Conservation (phyloP, 1,284 basidiomycete species). For the Fomitopsis betulina region DNA sequence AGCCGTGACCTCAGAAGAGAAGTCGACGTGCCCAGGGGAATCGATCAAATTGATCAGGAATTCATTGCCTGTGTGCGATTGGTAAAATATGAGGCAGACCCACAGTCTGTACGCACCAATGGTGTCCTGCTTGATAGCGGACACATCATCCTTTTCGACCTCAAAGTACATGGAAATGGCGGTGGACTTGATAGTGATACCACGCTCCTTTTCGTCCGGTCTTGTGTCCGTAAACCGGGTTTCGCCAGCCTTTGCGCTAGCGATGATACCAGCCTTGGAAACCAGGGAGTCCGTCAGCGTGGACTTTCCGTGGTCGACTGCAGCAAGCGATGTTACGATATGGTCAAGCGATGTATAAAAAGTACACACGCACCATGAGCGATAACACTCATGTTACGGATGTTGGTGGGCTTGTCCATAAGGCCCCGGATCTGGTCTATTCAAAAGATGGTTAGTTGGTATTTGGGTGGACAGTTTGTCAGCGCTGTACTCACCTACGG, state of each 20-base stretch:
- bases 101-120: slow-evolving; percentile 49
- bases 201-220: slow-evolving; percentile 99
- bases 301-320: slow-evolving; percentile 99
- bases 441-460: slow-evolving; percentile 5
- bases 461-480: not conserved
- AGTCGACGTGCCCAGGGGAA: slow-evolving; percentile 99
- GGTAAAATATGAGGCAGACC: slow-evolving; percentile 15
- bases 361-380: slow-evolving; percentile 69
- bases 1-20: slow-evolving; percentile 99
- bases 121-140: slow-evolving; percentile 90
- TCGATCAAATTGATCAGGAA: slow-evolving; percentile 99
- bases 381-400: slow-evolving; percentile 99
- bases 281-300: slow-evolving; percentile 99
- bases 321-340: slow-evolving; percentile 12
- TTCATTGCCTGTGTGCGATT: slow-evolving; percentile 66
- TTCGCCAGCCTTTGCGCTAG: slow-evolving; percentile 92
- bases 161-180: slow-evolving; percentile 99
- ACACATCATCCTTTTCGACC: slow-evolving; percentile 86
- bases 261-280: slow-evolving; percentile 99
- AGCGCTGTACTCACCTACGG: slow-evolving; percentile 59
- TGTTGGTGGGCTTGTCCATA: slow-evolving; percentile 91
- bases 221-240: slow-evolving; percentile 98
- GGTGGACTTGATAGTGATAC: slow-evolving; percentile 99
- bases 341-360: slow-evolving; percentile 5
- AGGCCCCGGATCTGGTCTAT: slow-evolving; percentile 85